Evolutionary conservation across 116 monocot species (phyloP).

Genomic region (Cymodocea nodosa): DNA sequence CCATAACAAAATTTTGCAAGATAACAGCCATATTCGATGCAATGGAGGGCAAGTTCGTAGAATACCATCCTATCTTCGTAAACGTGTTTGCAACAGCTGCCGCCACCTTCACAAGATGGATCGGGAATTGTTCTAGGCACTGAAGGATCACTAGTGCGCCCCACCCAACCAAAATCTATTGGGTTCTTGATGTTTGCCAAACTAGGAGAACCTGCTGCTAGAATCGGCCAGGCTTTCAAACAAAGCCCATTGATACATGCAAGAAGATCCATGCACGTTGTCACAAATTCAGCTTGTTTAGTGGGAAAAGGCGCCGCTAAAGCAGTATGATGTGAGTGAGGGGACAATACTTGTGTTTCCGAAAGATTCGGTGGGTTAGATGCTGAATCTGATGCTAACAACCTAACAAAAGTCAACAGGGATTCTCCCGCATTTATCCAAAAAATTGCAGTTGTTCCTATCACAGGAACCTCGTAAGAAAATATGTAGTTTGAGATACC

Average conservation of each 20-base stretch:
- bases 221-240: conserved; percentile 34
- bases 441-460: conserved; percentile 29
- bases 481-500: conserved; percentile 43
- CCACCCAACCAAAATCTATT: conserved; percentile 45
- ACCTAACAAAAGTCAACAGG: conserved; percentile 26
- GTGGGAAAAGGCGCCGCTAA: conserved; percentile 1
- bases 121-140: background rate
- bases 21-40: conserved; percentile 44
- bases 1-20: conserved; percentile 56
- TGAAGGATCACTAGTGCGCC: conserved; percentile 1
- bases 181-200: conserved; percentile 39
- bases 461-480: conserved; percentile 46
- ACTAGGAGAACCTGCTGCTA: conserved; percentile 24
- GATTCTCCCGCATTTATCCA: conserved; percentile 54
- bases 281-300: conserved; percentile 16
- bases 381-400: background rate
- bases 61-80: conserved; percentile 18
- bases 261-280: conserved; percentile 17
- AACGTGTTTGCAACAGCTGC: conserved; percentile 5
- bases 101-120: conserved; percentile 10
- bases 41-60: conserved; percentile 30
- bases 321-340: background rate
- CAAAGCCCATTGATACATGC: conserved; percentile 18
- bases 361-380: background rate
- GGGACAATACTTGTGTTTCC: background rate